phyloP scores from a whole-genome alignment of 768 basidiomycete genomes.

The Rhizopogon salebrosus region DNA sequence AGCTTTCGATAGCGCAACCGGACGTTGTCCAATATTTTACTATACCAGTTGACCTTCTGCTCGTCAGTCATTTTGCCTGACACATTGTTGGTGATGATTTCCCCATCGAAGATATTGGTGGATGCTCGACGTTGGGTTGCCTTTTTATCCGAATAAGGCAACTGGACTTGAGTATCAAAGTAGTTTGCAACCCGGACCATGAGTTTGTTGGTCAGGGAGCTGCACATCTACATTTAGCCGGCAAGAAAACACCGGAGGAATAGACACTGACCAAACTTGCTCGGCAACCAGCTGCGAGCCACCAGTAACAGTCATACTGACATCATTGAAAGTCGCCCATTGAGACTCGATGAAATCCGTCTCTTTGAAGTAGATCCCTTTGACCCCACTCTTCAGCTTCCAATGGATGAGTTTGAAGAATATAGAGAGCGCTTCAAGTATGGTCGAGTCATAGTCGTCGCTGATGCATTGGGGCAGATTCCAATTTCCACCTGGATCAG shows the following conservation, averaged over 20 bases:
- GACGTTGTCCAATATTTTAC: constrained; percentile 90
- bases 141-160: constrained; percentile 46
- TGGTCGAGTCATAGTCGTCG: constrained; percentile 84
- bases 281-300: constrained; percentile 92
- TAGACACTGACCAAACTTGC: constrained; percentile 74
- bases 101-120: constrained; percentile 32
- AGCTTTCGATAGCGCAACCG: constrained; percentile 89
- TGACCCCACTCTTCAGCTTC: constrained; percentile 91
- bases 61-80: constrained; percentile 62
- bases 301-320: constrained; percentile 80
- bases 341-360: constrained; percentile 97
- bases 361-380: constrained; percentile 95
- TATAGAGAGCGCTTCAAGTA: constrained; percentile 79
- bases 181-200: constrained; percentile 91
- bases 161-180: constrained; percentile 90
- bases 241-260: background rate
- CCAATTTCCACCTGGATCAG: constrained; percentile 87
- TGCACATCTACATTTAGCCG: constrained; percentile 24
- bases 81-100: constrained; percentile 31
- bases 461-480: constrained; percentile 82
- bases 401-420: constrained; percentile 94
- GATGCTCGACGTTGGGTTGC: constrained; percentile 19
- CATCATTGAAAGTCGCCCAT: constrained; percentile 92
- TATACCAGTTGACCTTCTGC: constrained; percentile 85
- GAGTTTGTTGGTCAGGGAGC: constrained; percentile 87